Evolutionary conservation across 352 stramenopile species (phyloP).

Genomic region (Phytophthora foliorum): DNA sequence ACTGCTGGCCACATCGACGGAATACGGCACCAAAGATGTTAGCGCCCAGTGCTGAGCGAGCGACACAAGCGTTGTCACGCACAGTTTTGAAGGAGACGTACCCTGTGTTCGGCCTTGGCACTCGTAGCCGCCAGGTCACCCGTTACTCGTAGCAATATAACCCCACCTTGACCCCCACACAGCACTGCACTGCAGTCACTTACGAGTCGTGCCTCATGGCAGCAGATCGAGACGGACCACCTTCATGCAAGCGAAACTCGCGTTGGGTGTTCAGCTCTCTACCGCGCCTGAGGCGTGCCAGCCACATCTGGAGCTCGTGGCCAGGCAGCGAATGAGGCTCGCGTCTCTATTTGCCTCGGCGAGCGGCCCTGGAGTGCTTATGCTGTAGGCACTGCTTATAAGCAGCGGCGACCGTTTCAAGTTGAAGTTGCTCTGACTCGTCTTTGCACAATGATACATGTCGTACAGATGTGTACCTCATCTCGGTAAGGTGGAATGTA

Average conservation of each 20-base stretch:
- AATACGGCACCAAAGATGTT: constrained; percentile 37
- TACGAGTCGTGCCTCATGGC: background rate
- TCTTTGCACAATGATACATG: too few species aligned
- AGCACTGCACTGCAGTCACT: background rate
- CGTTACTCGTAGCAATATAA: constrained; percentile 1
- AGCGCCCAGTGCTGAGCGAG: constrained; percentile 26
- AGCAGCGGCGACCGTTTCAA: constrained; percentile 11
- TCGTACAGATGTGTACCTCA: too few species aligned
- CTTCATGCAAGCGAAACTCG: too few species aligned
- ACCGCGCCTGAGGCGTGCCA: too few species aligned
- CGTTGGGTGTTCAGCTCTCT: too few species aligned
- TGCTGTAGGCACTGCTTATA: too few species aligned
- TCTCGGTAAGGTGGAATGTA: too few species aligned
- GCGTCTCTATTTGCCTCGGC: too few species aligned
- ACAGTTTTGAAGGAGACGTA: constrained; percentile 16
- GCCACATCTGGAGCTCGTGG: too few species aligned
- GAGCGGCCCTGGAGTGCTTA: too few species aligned
- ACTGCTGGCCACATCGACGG: constrained; percentile 23
- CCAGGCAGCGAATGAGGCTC: too few species aligned
- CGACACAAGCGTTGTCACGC: background rate
- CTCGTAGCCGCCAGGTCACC: background rate
- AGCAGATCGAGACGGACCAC: too few species aligned
- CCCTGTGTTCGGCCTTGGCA: background rate
- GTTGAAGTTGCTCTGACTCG: constrained; percentile 5
- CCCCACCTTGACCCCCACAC: background rate